Base-by-base conservation (phyloP, 2,329 filamentous ascomycete species). In the Fusarium pininemorale region DNA sequence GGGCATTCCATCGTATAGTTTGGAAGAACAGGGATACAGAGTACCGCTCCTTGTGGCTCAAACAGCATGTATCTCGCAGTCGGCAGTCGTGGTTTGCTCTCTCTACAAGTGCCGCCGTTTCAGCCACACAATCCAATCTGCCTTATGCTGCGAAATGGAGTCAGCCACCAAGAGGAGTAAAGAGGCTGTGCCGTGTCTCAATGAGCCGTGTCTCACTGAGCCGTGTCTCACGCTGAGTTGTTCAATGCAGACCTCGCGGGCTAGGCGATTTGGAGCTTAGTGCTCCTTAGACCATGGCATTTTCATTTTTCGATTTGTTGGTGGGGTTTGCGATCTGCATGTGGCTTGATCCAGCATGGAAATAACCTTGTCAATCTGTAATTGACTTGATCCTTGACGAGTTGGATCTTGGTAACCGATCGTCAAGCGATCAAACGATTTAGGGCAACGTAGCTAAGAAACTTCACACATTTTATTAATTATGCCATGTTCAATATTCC, bases 261-360 rank as follows among this genome's bases (percentile, higher is more conserved):
- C 42, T 26, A 44, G 2, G 42, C n/a, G 2, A 26, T 0, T 18
- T 44, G 7, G 2, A 26, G 42, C 15, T 44, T 44, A 44, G 42
- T 44, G 42, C 42, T 26, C 0, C 1, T 26, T 1, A 0, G n/a
- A 26, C 6, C 11, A 6, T 39, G 1, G 14, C 35, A 18, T 18
- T 18, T 0, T 37, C 35, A 37, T 37, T 16, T 2, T 37, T 37
- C 15, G 16, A 37, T 37, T 16, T 37, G 35, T 37, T 16, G 8
- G 35, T 16, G 35, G 9, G 35, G 35, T 16, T 37, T 37, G 35
- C 35, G 35, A 37, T 16, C 35, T 37, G 38, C 38, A 22, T 26
- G 42, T 44, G 15, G 42, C 42, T 18, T 26, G 42, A 44, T 44
- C 3, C 15, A 26, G n/a, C 0, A 26, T 26, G 15, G 16, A 5